phyloP scores from a whole-genome alignment of 345 rosid species.

The Moricandia moricandioides region DNA sequence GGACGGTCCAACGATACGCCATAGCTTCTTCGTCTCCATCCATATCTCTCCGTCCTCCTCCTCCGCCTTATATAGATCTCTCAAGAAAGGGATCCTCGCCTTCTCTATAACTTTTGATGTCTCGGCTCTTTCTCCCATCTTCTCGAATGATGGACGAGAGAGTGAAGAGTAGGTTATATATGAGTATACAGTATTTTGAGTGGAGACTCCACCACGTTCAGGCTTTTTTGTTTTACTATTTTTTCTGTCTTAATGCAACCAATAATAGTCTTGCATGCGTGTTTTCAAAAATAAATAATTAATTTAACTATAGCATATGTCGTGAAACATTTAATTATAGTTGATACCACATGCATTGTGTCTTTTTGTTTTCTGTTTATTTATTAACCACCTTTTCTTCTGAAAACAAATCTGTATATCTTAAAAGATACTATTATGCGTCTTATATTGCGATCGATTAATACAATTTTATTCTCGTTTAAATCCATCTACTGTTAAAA shows the following conservation, averaged over 20 bases:
- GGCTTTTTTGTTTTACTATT: neutral
- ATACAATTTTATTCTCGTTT: too few relatives aligned
- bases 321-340: neutral
- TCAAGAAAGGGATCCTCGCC: neutral
- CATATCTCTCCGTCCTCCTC: conserved; percentile 22
- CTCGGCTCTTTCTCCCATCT: conserved; percentile 12
- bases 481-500: too few relatives aligned
- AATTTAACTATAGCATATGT: neutral
- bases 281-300: neutral
- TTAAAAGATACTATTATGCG: too few relatives aligned
- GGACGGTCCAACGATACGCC: conserved; percentile 60
- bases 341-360: too few relatives aligned
- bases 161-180: neutral
- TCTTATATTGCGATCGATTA: too few relatives aligned
- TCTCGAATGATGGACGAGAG: neutral
- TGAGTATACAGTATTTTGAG: neutral
- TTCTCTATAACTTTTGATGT: neutral
- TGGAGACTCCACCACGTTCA: neutral
- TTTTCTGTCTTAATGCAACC: neutral
- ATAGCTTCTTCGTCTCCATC: conserved; percentile 54
- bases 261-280: neutral
- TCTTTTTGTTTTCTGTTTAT: too few relatives aligned
- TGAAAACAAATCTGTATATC: too few relatives aligned
- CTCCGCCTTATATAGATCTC: neutral
- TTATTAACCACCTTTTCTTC: too few relatives aligned